Conservation (phyloP, 2,329 filamentous ascomycete species). For the Diaporthe sp. region DNA sequence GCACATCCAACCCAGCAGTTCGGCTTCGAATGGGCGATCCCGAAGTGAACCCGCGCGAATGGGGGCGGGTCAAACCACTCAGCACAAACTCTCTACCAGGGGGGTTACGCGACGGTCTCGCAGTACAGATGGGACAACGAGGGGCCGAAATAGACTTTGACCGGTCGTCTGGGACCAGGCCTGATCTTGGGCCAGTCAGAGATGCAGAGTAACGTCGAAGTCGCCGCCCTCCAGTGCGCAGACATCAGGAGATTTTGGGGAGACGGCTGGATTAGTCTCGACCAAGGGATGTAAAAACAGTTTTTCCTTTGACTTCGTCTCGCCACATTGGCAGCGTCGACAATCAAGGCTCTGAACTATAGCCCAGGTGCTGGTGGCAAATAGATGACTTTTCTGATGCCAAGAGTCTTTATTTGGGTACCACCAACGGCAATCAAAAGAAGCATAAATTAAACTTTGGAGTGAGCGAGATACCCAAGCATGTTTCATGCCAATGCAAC, state of each 20-base stretch:
- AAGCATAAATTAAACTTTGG: not conserved
- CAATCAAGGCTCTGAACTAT: not conserved
- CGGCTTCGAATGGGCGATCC: not conserved
- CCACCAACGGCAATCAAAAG: not conserved
- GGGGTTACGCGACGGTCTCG: slow-evolving; percentile 14
- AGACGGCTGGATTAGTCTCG: not conserved
- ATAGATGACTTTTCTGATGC: not conserved
- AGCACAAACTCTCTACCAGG: not conserved
- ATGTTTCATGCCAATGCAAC: not conserved
- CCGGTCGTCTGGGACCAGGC: not conserved
- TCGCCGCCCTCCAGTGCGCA: not conserved
- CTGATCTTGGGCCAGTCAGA: not conserved
- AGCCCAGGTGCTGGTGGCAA: not conserved
- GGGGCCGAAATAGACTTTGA: not conserved
- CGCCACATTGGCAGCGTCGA: not conserved
- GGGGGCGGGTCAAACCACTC: not conserved
- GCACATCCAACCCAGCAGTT: not conserved
- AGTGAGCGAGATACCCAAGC: not conserved
- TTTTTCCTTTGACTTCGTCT: not conserved
- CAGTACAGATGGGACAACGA: not conserved
- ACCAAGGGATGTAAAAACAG: not conserved
- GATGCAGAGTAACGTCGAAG: not conserved
- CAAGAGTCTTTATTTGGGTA: not conserved
- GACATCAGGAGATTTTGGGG: not conserved
- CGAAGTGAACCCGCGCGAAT: not conserved